These are phyloP conservation scores for Mycena chlorophos DNA, from an alignment of 768 basidiomycete genomes.

Conservation along the genomic window DNA sequence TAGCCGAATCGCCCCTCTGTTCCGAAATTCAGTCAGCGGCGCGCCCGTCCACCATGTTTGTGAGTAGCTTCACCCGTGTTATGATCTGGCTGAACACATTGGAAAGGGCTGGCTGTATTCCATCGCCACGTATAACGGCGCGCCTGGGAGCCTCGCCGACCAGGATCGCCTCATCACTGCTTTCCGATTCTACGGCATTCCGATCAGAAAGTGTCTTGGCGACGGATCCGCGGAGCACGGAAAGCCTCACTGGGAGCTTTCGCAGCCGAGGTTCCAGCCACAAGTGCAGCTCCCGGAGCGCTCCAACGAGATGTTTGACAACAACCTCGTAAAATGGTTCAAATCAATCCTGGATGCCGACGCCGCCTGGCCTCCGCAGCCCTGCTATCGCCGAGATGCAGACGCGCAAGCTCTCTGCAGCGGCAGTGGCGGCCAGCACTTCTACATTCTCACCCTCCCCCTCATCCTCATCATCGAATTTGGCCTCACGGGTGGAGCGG, in stretches of 20 bases:
- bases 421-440: not conserved
- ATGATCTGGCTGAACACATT: not conserved
- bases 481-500: not conserved
- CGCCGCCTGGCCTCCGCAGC: not conserved
- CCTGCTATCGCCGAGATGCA: slow-evolving; percentile 9
- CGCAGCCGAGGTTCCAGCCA: not conserved
- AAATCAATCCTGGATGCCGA: slow-evolving; percentile 2
- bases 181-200: not conserved
- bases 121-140: not conserved
- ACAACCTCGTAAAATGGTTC: slow-evolving; percentile 12
- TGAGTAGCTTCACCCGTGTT: not conserved
- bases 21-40: not conserved
- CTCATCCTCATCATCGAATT: slow-evolving; percentile 4
- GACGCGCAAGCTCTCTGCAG: slow-evolving; percentile 1
- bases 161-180: not conserved
- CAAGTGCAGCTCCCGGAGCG: slow-evolving; percentile 6
- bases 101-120: not conserved
- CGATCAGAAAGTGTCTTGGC: not conserved
- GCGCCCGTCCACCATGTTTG: not conserved
- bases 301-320: slow-evolving; percentile 1
- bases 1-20: not conserved
- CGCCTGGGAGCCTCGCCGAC: not conserved
- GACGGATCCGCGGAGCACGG: not conserved
- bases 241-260: slow-evolving; percentile 9
- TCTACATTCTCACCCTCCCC: slow-evolving; percentile 10